Conservation (phyloP, 371 early-diverging fungal genomes). For the Lichtheimia hyalospora region DNA sequence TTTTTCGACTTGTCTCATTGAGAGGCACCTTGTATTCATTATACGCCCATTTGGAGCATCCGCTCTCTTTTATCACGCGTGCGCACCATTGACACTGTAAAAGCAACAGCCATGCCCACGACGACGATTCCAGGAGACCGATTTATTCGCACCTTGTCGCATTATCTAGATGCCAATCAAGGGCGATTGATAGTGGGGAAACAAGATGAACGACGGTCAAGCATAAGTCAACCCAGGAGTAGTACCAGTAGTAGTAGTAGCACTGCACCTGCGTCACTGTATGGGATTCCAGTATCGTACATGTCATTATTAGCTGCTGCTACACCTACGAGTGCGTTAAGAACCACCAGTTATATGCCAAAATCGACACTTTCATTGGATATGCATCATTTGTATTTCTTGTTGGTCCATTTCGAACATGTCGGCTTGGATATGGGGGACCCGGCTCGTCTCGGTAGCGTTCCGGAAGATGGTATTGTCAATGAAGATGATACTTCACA, state of each 20-base stretch:
- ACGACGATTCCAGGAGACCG: constrained; percentile 48
- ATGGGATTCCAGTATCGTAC: constrained; percentile 34
- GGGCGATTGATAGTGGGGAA: constrained; percentile 17
- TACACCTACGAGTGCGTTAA: constrained; percentile 31
- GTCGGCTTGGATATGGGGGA: constrained; percentile 57
- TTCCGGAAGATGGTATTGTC: constrained; percentile 33
- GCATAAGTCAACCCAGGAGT: constrained; percentile 11
- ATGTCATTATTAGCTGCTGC: constrained; percentile 48
- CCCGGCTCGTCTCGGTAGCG: constrained; percentile 27
- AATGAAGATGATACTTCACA: constrained; percentile 29
- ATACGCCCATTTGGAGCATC: too few relatives aligned
- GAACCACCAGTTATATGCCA: constrained; percentile 39
- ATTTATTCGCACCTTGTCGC: constrained; percentile 58
- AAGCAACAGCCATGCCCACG: too few relatives aligned
- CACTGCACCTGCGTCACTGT: constrained; percentile 30
- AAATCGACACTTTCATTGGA: constrained; percentile 52
- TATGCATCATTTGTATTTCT: constrained; percentile 59
- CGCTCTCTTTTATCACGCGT: too few relatives aligned
- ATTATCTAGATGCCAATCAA: constrained; percentile 61
- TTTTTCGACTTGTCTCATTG: too few relatives aligned
- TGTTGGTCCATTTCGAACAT: constrained; percentile 61
- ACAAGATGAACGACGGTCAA: constrained; percentile 9
- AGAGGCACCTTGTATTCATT: too few relatives aligned
- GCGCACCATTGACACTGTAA: too few relatives aligned
- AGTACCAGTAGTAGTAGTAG: constrained; percentile 22